Evolutionary conservation across 108 stramenopile species (phyloP).

Genomic region (Bacterosira constricta): DNA sequence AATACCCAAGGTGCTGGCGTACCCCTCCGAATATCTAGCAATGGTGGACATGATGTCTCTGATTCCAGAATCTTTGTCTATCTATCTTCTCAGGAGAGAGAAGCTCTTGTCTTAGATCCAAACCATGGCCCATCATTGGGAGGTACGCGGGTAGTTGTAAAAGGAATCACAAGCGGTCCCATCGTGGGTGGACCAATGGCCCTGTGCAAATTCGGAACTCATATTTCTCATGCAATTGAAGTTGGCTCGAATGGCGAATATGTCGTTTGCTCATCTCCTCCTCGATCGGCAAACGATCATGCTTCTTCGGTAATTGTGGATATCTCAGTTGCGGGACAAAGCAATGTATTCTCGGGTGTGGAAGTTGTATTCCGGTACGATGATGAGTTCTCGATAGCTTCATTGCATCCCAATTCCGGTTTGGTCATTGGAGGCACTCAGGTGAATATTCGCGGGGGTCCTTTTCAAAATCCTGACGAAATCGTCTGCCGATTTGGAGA

Average conservation of each 20-base stretch:
- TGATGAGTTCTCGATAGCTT: constrained; percentile 13
- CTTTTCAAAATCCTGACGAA: constrained; percentile 30
- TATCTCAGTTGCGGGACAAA: constrained; percentile 24
- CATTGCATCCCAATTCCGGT: constrained; percentile 37
- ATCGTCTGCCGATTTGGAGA: constrained; percentile 51
- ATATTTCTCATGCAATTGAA: constrained; percentile 21
- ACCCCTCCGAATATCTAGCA: constrained; percentile 21
- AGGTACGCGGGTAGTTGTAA: constrained; percentile 42
- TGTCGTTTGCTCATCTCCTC: constrained; percentile 38
- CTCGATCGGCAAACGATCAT: constrained; percentile 2
- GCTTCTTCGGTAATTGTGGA: constrained; percentile 32
- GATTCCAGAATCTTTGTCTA: constrained; percentile 21
- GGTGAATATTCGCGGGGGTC: constrained; percentile 35
- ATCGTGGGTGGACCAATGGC: neutral
- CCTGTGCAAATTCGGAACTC: constrained; percentile 42
- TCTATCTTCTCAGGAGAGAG: constrained; percentile 12
- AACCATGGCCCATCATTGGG: constrained; percentile 43
- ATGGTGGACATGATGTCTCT: constrained; percentile 17
- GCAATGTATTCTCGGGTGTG: constrained; percentile 19
- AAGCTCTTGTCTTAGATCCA: constrained; percentile 21
- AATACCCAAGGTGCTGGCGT: constrained; percentile 16
- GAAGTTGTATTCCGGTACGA: constrained; percentile 42
- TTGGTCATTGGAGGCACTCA: constrained; percentile 33
- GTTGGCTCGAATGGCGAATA: constrained; percentile 22
- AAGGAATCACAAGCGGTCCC: constrained; percentile 1